phyloP scores from a whole-genome alignment of 306 rosid genomes.

The Neltuma alba region DNA sequence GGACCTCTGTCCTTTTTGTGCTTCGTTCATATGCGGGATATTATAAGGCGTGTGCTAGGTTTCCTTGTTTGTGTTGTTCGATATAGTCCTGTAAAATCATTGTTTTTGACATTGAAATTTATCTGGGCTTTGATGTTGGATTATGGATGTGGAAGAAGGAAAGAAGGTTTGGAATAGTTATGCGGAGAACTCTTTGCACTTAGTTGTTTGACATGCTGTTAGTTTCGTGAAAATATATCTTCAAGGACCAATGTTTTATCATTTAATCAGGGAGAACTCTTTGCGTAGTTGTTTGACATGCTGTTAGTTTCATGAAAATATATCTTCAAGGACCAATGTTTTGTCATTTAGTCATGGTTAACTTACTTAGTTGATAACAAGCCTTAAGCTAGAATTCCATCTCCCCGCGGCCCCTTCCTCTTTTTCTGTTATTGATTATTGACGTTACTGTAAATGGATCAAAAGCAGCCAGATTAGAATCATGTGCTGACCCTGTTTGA shows the following conservation, averaged over 20 bases:
- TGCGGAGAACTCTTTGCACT: constrained; percentile 5
- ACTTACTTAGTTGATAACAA: background rate
- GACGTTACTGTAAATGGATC: background rate
- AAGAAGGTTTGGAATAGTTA: background rate
- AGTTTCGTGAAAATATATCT: constrained; percentile 19
- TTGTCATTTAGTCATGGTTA: background rate
- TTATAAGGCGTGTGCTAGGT: background rate
- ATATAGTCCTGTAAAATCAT: background rate
- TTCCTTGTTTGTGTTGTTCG: background rate
- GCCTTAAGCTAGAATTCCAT: constrained; percentile 9
- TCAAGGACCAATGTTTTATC: background rate
- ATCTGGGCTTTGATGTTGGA: background rate
- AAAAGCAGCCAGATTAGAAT: constrained; percentile 2
- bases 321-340: constrained; percentile 3
- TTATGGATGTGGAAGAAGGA: background rate
- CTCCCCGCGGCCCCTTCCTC: background rate
- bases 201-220: constrained; percentile 15
- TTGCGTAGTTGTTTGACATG: constrained; percentile 14
- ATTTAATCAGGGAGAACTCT: background rate
- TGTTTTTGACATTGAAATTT: background rate
- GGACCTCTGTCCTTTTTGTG: background rate
- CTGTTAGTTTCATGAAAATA: constrained; percentile 8
- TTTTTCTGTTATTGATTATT: constrained; percentile 12
- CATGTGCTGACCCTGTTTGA: background rate
- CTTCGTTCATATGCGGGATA: too few species aligned